Conservation (phyloP, 2,329 filamentous ascomycete genomes). For the Calonectria multiphialidica region DNA sequence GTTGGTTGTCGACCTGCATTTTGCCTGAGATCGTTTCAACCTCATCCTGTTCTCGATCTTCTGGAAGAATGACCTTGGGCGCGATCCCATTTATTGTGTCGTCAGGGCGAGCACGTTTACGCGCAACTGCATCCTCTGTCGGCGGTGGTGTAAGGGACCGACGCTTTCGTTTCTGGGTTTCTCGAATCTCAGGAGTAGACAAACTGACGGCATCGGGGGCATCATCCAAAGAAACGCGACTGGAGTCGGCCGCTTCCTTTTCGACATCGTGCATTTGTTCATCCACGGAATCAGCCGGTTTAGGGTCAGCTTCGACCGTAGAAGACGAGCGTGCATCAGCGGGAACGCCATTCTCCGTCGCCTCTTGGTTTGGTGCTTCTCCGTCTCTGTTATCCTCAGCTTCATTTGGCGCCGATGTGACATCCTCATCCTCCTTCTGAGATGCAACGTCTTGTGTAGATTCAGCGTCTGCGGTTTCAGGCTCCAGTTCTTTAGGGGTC, state of each 20-base stretch:
- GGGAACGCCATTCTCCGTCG: slow-evolving; percentile 19
- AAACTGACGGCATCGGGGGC: slow-evolving; percentile 22
- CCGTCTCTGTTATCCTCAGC: slow-evolving; percentile 10
- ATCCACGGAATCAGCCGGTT: slow-evolving; percentile 4
- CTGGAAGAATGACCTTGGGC: slow-evolving; percentile 9
- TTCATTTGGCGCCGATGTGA: background rate
- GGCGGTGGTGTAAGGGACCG: slow-evolving; percentile 73
- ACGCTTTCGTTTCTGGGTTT: slow-evolving; percentile 73
- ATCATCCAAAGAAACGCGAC: slow-evolving; percentile 23
- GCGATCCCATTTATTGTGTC: slow-evolving; percentile 26
- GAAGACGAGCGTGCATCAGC: slow-evolving; percentile 12
- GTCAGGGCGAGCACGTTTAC: slow-evolving; percentile 66
- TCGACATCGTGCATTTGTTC: slow-evolving; percentile 15
- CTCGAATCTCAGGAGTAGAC: slow-evolving; percentile 51
- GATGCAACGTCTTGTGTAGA: slow-evolving; percentile 7
- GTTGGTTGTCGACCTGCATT: slow-evolving; percentile 16
- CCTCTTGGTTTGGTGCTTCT: slow-evolving; percentile 17
- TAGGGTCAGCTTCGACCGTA: slow-evolving; percentile 22
- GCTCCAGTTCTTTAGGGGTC: slow-evolving; percentile 29
- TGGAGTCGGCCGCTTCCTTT: slow-evolving; percentile 15
- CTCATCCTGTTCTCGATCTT: background rate
- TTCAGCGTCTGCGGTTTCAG: slow-evolving; percentile 14
- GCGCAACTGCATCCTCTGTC: slow-evolving; percentile 62
- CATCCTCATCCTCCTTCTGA: background rate
- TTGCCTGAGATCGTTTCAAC: background rate